Percentiles rank a stretch among this genome's conserved stretches.
Evolutionary conservation across 176 grass and related monocot species (phyloP).

Genomic region (Sorghum bicolor): DNA sequence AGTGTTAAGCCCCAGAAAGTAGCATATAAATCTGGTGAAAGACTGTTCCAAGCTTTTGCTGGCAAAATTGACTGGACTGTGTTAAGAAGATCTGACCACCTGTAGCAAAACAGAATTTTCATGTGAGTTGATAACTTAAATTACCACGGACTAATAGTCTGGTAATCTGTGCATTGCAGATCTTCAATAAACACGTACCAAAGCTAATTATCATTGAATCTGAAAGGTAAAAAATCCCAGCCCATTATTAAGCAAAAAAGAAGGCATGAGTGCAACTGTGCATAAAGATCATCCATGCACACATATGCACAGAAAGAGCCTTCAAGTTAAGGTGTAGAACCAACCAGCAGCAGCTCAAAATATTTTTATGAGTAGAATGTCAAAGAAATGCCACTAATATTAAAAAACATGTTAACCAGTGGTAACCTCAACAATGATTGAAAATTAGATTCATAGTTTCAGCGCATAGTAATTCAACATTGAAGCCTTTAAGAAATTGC

Average conservation of each 20-base stretch:
- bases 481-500: background rate
- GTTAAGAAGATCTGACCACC: constrained; percentile 88
- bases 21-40: constrained; percentile 89
- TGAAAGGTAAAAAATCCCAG: background rate
- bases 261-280: background rate
- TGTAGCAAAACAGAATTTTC: constrained; percentile 38
- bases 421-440: too few species aligned
- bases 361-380: too few species aligned
- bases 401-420: too few species aligned
- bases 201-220: background rate
- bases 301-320: too few species aligned
- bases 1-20: constrained; percentile 98
- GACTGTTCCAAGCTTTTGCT: constrained; percentile 85
- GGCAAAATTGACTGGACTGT: constrained; percentile 73
- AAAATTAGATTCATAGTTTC: too few species aligned
- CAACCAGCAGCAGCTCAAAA: too few species aligned
- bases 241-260: background rate
- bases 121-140: constrained; percentile 10
- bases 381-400: too few species aligned
- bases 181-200: background rate
- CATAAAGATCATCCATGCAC: too few species aligned
- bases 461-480: background rate
- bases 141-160: background rate
- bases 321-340: too few species aligned
- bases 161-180: background rate